A percentile compares a stretch with the other conserved stretches of the same genome.
phyloP scores from a whole-genome alignment of 768 basidiomycete species.

The Pulveroboletus ravenelii region DNA sequence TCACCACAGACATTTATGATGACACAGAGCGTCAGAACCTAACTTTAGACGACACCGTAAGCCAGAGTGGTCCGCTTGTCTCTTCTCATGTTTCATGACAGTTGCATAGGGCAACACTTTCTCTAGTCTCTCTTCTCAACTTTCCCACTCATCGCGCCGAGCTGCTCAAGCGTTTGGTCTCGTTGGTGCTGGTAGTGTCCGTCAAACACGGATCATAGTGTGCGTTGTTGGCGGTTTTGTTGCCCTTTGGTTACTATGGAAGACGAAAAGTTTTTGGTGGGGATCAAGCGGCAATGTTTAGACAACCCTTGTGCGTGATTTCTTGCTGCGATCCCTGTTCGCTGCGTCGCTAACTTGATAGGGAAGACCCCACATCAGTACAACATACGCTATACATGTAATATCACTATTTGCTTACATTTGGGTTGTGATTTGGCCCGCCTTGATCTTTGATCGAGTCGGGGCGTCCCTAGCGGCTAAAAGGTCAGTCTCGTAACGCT shows the following conservation, averaged over 20 bases:
- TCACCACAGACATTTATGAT: constrained; percentile 84
- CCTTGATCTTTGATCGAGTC: background rate
- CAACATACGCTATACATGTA: constrained; percentile 1
- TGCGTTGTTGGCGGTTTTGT: constrained; percentile 54
- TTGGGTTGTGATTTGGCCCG: background rate
- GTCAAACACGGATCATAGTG: constrained; percentile 64
- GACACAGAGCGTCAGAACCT: constrained; percentile 82
- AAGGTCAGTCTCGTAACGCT: background rate
- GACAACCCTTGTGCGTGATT: constrained; percentile 12
- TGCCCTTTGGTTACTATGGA: constrained; percentile 51
- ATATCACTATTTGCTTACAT: constrained; percentile 1
- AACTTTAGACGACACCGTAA: constrained; percentile 71
- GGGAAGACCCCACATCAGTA: background rate
- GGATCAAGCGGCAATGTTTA: constrained; percentile 16
- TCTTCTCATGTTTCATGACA: background rate
- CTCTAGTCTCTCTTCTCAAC: constrained; percentile 54
- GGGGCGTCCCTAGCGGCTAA: background rate
- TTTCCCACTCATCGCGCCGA: constrained; percentile 64
- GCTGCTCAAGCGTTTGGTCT: constrained; percentile 74
- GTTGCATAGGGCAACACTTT: constrained; percentile 57
- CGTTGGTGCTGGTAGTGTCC: constrained; percentile 52
- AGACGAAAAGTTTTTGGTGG: constrained; percentile 48
- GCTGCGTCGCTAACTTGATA: background rate
- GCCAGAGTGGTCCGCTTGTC: constrained; percentile 19
- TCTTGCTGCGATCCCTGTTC: background rate